These are phyloP conservation scores for Nepenthes alata DNA, from an alignment of 179 eudicot species.

Conservation along the genomic window DNA sequence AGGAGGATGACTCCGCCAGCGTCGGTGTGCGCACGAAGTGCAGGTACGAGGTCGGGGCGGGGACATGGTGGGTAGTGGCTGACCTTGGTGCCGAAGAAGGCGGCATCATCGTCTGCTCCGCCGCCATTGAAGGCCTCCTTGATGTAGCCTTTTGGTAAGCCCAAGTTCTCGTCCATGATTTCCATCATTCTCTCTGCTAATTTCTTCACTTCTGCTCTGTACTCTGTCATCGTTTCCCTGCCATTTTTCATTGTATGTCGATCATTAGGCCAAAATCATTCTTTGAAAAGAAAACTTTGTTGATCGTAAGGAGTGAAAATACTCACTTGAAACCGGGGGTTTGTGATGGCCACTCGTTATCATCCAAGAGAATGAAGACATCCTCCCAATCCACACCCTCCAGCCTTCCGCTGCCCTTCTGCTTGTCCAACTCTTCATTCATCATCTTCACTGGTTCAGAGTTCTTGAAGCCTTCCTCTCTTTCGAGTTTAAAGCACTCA, in stretches of 20 bases:
- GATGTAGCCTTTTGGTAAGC: constrained; percentile 51
- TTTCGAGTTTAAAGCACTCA: constrained; percentile 58
- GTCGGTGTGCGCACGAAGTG: constrained; percentile 60
- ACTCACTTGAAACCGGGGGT: constrained; percentile 70
- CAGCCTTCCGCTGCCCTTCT: constrained; percentile 16
- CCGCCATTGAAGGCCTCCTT: constrained; percentile 39
- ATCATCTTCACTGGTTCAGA: constrained; percentile 36
- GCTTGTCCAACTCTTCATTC: constrained; percentile 35
- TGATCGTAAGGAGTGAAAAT: background rate
- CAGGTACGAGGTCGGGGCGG: constrained; percentile 36
- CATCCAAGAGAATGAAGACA: constrained; percentile 60
- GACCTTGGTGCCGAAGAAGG: constrained; percentile 70
- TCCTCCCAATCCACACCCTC: constrained; percentile 85
- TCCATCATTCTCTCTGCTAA: constrained; percentile 45
- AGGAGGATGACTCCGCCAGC: constrained; percentile 62
- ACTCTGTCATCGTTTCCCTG: constrained; percentile 65
- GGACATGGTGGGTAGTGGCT: constrained; percentile 77
- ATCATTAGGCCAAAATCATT: background rate
- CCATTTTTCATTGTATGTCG: constrained; percentile 1
- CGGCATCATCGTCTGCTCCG: constrained; percentile 9
- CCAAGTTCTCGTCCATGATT: constrained; percentile 61
- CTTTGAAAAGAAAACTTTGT: too few relatives aligned
- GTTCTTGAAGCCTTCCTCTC: constrained; percentile 53
- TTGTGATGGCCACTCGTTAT: constrained; percentile 50
- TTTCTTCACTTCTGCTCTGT: constrained; percentile 44